These are phyloP conservation scores for Tylopilus balloui DNA, from an alignment of 768 basidiomycete genomes.

Conservation along the genomic window DNA sequence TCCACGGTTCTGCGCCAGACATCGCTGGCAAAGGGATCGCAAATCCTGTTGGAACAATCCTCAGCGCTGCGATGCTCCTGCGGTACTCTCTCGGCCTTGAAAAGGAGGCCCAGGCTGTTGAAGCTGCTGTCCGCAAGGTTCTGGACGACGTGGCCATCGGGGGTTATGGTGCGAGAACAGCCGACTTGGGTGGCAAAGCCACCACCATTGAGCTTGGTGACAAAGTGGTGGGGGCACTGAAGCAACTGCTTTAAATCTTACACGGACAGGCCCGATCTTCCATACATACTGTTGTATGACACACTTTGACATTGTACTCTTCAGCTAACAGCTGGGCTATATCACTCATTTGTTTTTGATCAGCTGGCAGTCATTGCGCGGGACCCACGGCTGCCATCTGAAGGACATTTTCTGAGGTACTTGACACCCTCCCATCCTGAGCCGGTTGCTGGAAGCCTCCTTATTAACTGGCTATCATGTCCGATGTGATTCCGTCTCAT, in stretches of 20 bases:
- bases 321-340: too few relatives aligned
- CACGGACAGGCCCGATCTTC: not conserved
- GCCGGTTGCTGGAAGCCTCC: too few relatives aligned
- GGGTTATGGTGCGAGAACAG: conserved; percentile 75
- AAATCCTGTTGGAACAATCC: conserved; percentile 93
- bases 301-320: too few relatives aligned
- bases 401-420: too few relatives aligned
- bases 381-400: too few relatives aligned
- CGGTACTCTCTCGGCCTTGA: conserved; percentile 93
- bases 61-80: conserved; percentile 88
- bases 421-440: too few relatives aligned
- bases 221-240: conserved; percentile 70
- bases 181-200: conserved; percentile 79
- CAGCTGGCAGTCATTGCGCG: too few relatives aligned
- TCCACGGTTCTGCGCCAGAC: conserved; percentile 92
- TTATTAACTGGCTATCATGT: too few relatives aligned
- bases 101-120: conserved; percentile 78
- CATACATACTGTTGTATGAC: too few relatives aligned
- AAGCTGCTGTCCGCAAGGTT: conserved; percentile 85
- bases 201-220: conserved; percentile 81
- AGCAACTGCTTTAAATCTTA: conserved; percentile 43
- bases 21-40: conserved; percentile 93
- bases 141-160: conserved; percentile 68
- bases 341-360: too few relatives aligned
- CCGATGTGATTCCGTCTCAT: too few relatives aligned